Evolutionary conservation across 1,284 basidiomycete species (phyloP).

Genomic region (Spongispora temasekensis): DNA sequence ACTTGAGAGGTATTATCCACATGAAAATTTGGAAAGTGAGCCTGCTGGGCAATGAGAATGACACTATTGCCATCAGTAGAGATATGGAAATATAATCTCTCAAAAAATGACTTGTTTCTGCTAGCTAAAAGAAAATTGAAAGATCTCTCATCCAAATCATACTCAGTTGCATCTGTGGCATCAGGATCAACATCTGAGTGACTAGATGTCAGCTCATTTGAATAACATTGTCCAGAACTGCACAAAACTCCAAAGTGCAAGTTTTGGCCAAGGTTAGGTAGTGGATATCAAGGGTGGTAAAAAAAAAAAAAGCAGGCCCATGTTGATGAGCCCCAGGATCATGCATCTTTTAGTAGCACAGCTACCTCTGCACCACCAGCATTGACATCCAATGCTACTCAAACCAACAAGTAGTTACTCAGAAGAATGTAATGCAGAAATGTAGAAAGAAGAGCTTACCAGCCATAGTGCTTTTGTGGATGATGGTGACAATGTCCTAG

Average conservation of each 20-base stretch:
- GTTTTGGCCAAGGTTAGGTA: neutral
- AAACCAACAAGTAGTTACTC: neutral
- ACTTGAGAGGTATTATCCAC: neutral
- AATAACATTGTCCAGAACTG: too few species aligned
- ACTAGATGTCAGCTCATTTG: neutral
- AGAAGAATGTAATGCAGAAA: neutral
- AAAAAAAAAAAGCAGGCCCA: neutral
- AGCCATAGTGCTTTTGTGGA: neutral
- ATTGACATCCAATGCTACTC: neutral
- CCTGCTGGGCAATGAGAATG: neutral
- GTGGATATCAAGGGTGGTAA: neutral
- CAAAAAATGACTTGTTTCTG: neutral
- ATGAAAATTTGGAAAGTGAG: neutral
- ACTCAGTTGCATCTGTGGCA: too few species aligned
- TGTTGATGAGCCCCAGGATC: neutral
- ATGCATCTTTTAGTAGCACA: neutral
- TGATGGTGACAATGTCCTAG: neutral
- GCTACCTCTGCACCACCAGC: neutral
- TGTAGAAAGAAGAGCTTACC: neutral
- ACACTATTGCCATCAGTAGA: slow-evolving; percentile 3
- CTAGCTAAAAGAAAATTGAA: too few species aligned
- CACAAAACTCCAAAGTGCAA: neutral
- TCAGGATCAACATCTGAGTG: neutral
- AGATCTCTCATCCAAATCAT: neutral
- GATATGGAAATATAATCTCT: neutral